These are phyloP conservation scores for Schizophyllum amplum DNA, from an alignment of 1,284 basidiomycete genomes.

Conservation along the genomic window DNA sequence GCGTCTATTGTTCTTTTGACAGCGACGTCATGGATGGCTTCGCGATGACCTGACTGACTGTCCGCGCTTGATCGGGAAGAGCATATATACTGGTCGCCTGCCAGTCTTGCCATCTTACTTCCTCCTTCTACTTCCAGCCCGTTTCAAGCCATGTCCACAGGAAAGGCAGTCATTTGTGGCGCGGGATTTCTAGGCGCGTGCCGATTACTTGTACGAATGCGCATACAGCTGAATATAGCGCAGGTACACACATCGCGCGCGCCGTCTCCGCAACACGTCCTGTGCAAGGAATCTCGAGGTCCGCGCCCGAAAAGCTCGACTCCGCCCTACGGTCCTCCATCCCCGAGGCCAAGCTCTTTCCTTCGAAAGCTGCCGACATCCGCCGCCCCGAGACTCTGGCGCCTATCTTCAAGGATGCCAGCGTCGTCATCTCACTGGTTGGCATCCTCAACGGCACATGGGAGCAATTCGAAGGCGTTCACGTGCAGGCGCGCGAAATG, in stretches of 20 bases:
- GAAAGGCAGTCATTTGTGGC: constrained; percentile 54
- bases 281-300: constrained; percentile 46
- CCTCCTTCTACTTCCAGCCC: neutral
- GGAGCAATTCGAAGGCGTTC: constrained; percentile 48
- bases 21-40: neutral
- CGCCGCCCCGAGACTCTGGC: constrained; percentile 37
- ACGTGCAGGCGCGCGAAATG: constrained; percentile 59
- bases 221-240: neutral
- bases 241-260: constrained; percentile 48
- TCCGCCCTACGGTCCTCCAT: constrained; percentile 21
- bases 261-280: constrained; percentile 17
- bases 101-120: neutral
- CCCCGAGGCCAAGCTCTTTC: constrained; percentile 27
- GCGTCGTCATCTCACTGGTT: constrained; percentile 54
- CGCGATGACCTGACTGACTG: neutral
- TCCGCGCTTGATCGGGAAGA: neutral
- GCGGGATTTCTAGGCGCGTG: constrained; percentile 55
- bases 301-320: constrained; percentile 30
- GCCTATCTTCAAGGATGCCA: constrained; percentile 42
- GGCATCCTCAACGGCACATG: constrained; percentile 53
- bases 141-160: neutral
- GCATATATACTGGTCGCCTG: neutral
- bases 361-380: constrained; percentile 44
- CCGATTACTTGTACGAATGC: neutral
- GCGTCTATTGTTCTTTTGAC: neutral